Evolutionary conservation across 2,329 filamentous ascomycete species (phyloP).

Genomic region (Akanthomyces lecanii): DNA sequence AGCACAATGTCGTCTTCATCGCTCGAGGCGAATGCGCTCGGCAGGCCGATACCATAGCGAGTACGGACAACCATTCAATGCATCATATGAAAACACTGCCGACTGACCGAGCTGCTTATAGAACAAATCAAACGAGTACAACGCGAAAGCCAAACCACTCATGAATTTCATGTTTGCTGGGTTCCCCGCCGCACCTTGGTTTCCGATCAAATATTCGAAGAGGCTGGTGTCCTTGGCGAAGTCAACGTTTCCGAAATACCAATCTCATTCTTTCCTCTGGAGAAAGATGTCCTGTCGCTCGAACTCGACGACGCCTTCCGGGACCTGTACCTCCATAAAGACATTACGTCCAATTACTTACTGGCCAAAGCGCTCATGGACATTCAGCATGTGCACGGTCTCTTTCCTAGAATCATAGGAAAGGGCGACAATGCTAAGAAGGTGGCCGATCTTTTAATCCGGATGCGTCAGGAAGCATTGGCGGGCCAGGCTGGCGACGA

Average conservation of each 20-base stretch:
- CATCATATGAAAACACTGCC: conserved; percentile 4
- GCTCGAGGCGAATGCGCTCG: conserved; percentile 83
- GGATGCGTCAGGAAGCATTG: conserved; percentile 85
- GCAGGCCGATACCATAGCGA: conserved; percentile 80
- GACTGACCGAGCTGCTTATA: conserved; percentile 38
- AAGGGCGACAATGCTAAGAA: conserved; percentile 93
- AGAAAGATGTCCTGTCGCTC: conserved; percentile 84
- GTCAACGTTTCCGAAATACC: conserved; percentile 84
- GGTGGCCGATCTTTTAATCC: conserved; percentile 78
- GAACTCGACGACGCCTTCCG: conserved; percentile 83
- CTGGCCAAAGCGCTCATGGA: conserved; percentile 91
- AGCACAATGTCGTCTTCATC: conserved; percentile 92
- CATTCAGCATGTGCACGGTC: conserved; percentile 83
- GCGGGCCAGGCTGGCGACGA: conserved; percentile 71
- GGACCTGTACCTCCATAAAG: conserved; percentile 85
- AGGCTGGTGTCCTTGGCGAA: conserved; percentile 88
- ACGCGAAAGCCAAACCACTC: conserved; percentile 79
- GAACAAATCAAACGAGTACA: conserved; percentile 89
- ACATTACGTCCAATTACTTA: conserved; percentile 85
- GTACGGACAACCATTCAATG: conserved; percentile 49
- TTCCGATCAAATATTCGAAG: conserved; percentile 86
- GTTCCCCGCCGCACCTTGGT: conserved; percentile 87
- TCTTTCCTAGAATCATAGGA: conserved; percentile 91
- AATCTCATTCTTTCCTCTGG: conserved; percentile 84
- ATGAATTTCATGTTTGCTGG: conserved; percentile 98